Evolutionary conservation across 305 asterid genomes (phyloP).

Genomic region (Coffea humblotiana): DNA sequence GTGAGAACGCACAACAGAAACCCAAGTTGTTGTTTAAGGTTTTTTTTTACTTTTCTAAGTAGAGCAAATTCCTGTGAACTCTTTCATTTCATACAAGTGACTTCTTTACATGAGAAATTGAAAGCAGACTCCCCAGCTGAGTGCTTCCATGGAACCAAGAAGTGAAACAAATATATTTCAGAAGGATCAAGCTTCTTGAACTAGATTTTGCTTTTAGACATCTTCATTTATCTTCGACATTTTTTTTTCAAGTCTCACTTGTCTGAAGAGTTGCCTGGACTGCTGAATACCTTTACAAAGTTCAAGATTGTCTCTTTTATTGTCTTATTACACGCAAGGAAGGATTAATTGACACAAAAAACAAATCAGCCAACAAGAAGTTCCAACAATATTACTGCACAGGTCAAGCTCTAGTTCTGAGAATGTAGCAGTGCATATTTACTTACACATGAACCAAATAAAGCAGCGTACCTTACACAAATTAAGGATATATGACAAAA

Average conservation of each 20-base stretch:
- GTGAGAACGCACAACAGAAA: neutral
- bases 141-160: neutral
- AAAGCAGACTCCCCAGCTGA: neutral
- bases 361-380: neutral
- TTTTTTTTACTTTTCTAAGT: neutral
- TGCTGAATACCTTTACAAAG: neutral
- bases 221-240: neutral
- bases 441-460: neutral
- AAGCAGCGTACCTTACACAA: constrained; percentile 50
- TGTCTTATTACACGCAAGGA: neutral
- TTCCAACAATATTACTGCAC: neutral
- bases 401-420: neutral
- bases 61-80: neutral
- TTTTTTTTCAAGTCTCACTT: neutral
- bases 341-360: neutral
- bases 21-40: too few species aligned
- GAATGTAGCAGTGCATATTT: neutral
- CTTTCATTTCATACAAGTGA: neutral
- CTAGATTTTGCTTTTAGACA: neutral
- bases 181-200: neutral
- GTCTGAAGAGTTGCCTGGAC: too few species aligned
- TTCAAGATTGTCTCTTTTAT: neutral
- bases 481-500: constrained; percentile 56
- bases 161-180: neutral
- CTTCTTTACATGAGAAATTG: neutral